Percentiles rank a stretch among this genome's conserved stretches.
These are phyloP conservation scores for Cercospora sp. DNA, from an alignment of 2,329 filamentous ascomycete species.

Conservation along the genomic window DNA sequence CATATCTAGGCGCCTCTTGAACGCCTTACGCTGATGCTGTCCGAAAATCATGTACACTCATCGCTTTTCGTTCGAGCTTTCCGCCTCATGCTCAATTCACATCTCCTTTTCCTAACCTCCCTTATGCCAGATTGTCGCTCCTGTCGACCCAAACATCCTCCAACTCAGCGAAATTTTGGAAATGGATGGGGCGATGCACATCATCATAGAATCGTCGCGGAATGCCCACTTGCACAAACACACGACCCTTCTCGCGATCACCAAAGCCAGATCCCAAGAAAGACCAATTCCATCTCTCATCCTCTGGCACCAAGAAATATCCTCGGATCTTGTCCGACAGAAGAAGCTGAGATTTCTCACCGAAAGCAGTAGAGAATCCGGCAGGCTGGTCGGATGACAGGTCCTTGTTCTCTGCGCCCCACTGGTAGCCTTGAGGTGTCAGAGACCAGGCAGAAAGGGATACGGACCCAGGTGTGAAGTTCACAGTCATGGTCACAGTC, in stretches of 20 bases:
- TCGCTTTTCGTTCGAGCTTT: background rate
- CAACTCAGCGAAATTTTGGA: conserved; percentile 94
- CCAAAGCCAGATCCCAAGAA: conserved; percentile 93
- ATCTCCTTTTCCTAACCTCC: background rate
- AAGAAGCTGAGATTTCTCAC: conserved; percentile 90
- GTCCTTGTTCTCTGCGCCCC: conserved; percentile 96
- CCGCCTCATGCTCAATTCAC: background rate
- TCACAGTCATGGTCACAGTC: conserved; percentile 91
- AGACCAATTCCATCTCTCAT: conserved; percentile 92
- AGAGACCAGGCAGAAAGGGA: conserved; percentile 92
- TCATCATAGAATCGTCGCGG: conserved; percentile 87
- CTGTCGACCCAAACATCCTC: conserved; percentile 96
- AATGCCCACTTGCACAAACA: conserved; percentile 92
- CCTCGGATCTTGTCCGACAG: conserved; percentile 91
- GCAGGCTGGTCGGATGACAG: conserved; percentile 87
- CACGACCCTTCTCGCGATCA: conserved; percentile 75
- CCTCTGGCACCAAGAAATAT: conserved; percentile 93
- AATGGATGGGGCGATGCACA: conserved; percentile 88
- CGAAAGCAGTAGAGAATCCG: conserved; percentile 78
- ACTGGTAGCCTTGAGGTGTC: conserved; percentile 89
- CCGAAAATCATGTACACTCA: background rate
- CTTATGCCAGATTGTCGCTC: conserved; percentile 83
- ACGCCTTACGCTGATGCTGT: background rate
- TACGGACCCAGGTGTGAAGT: conserved; percentile 94
- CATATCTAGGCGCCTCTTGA: background rate